Percentiles rank a stretch among this genome's conserved stretches.
phyloP scores from a whole-genome alignment of 176 grass and related monocot genomes.

The Tillandsia fasciculata region DNA sequence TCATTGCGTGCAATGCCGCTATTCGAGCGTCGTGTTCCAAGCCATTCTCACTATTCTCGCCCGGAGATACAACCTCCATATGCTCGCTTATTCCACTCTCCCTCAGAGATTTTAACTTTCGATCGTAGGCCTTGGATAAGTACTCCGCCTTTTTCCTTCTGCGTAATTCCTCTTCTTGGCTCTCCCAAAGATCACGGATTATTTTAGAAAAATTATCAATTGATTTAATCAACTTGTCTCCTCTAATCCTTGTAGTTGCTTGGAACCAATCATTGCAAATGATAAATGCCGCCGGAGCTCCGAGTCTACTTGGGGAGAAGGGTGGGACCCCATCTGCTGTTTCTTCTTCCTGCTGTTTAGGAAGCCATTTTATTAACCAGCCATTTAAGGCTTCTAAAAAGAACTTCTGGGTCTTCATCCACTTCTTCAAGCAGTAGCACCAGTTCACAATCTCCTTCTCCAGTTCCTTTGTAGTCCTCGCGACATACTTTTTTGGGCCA shows the following conservation, averaged over 20 bases:
- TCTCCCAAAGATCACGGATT: constrained; percentile 34
- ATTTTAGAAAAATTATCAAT: constrained; percentile 37
- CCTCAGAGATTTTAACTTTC: constrained; percentile 24
- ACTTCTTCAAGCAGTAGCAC: constrained; percentile 60
- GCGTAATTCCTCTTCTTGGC: constrained; percentile 45
- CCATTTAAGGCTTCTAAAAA: constrained; percentile 58
- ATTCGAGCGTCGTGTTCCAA: constrained; percentile 19
- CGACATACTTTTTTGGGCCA: constrained; percentile 21
- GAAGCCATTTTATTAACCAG: constrained; percentile 71
- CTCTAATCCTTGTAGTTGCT: constrained; percentile 44
- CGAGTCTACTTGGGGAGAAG: constrained; percentile 65
- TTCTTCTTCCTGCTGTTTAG: constrained; percentile 32
- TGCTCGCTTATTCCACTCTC: constrained; percentile 20
- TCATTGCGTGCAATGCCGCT: constrained; percentile 24
- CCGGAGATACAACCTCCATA: constrained; percentile 19
- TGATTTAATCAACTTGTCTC: constrained; percentile 31
- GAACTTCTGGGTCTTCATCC: constrained; percentile 56
- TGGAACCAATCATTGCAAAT: constrained; percentile 81
- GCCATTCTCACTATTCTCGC: constrained; percentile 3
- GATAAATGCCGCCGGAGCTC: constrained; percentile 39
- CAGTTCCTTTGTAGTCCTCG: constrained; percentile 44
- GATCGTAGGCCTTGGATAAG: constrained; percentile 31
- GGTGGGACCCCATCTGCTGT: constrained; percentile 57
- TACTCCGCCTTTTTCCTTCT: constrained; percentile 32
- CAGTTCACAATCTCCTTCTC: constrained; percentile 61